Base-by-base conservation (phyloP, 1,284 basidiomycete species). In the Xerocomus minutiporus region DNA sequence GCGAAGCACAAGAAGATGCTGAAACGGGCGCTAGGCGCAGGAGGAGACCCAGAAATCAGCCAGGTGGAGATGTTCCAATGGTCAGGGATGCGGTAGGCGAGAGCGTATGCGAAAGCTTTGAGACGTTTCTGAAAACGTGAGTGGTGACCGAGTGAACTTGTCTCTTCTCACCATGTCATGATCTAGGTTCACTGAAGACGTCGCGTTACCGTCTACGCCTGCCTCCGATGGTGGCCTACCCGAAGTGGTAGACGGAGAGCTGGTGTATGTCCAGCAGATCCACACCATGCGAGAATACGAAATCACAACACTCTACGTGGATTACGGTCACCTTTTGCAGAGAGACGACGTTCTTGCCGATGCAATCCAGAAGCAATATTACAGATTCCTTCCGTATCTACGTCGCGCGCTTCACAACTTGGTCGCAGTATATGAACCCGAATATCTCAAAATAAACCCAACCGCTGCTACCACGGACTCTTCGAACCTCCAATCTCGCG, bases 241-340 rank as follows among this genome's bases (percentile, higher is more conserved):
- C 20, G 80, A 82, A 36, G 75, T 75, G 1, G 73, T 75, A 1
- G 80, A 84, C 20, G 81, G 79, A 41, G 84, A 88, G 63, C 77
- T 85, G 47, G 77, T 88, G 58, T 97, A 98, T 69, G 78, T 98
- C 59, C 86, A 92, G 54, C 94, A 97, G 73, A 90, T 99, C 63
- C 86, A 89, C 66, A 88, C 85, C 34, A 92, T 99, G 89, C 86
- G 89, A 56, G 90, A 96, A 68, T 93, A 91, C 68, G 87, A 94
- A 66, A 79, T 96, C 49, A 93, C 93, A 2, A 99, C 96, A 0
- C 86, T 99, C 62, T 99, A 97, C 65, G 89, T 99, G 70, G 95
- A 98, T 75, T 98, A 89, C 59, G 82, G 84, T 12, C 95, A 99
- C 68, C 79, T 99, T 23, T 80, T 97, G 23, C 84, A 89, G 64